These are phyloP conservation scores for Emergomyces orientalis DNA, from an alignment of 2,329 filamentous ascomycete genomes.

Conservation along the genomic window DNA sequence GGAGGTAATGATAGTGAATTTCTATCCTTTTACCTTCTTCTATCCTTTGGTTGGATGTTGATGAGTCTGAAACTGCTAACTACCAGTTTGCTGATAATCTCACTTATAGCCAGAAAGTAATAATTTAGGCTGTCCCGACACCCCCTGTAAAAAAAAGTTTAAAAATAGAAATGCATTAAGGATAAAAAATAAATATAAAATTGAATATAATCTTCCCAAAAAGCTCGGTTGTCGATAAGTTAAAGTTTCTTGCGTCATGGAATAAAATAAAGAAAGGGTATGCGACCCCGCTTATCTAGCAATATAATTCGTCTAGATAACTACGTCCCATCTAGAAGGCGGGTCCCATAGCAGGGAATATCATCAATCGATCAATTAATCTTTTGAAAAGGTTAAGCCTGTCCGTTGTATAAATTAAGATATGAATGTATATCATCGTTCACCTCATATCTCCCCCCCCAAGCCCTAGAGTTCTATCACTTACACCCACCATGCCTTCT, in stretches of 20 bases:
- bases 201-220: not conserved
- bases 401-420: not conserved
- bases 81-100: not conserved
- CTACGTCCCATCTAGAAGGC: not conserved
- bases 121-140: too few relatives aligned
- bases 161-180: not conserved
- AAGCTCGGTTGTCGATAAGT: not conserved
- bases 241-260: not conserved
- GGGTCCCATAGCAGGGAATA: not conserved
- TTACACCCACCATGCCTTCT: slow-evolving; percentile 28
- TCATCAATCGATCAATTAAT: not conserved
- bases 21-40: not conserved
- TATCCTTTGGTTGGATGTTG: not conserved
- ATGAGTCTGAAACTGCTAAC: not conserved
- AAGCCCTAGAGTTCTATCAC: not conserved
- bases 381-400: not conserved
- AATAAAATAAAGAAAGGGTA: not conserved
- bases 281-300: not conserved
- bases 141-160: not conserved
- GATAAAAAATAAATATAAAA: not conserved
- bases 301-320: not conserved
- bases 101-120: not conserved
- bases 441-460: not conserved
- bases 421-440: not conserved
- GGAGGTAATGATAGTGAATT: not conserved